Evolutionary conservation across 441 rosid species (phyloP).

Genomic region (Heliophila coronopifolia): DNA sequence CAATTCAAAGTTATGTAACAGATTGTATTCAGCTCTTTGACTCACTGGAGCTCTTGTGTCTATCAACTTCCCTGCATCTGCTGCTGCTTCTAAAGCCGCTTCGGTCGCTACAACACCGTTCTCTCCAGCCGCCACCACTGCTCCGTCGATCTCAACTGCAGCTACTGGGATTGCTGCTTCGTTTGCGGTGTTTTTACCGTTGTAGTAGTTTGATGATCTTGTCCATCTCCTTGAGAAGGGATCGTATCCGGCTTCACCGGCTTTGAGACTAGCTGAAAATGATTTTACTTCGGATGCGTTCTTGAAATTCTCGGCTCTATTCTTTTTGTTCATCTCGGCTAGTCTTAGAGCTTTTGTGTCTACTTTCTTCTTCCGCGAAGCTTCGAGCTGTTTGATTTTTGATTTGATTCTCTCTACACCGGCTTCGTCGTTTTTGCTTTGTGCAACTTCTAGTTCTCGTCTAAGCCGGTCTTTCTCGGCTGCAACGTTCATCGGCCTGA

Average conservation of each 20-base stretch:
- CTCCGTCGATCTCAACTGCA: conserved; percentile 28
- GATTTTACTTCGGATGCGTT: conserved; percentile 78
- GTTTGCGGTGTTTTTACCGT: conserved; percentile 38
- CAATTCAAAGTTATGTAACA: conserved; percentile 70
- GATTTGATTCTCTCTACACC: conserved; percentile 67
- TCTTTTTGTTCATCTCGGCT: conserved; percentile 93
- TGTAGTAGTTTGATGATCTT: conserved; percentile 78
- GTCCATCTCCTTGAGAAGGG: conserved; percentile 99
- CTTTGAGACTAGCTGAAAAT: conserved; percentile 52
- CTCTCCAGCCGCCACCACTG: conserved; percentile 17
- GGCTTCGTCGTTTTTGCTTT: conserved; percentile 56
- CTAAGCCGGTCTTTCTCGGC: conserved; percentile 92
- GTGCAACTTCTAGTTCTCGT: conserved; percentile 71
- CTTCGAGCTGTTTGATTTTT: conserved; percentile 73
- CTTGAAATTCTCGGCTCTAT: conserved; percentile 86
- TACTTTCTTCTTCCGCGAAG: conserved; percentile 55
- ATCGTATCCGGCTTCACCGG: conserved; percentile 95
- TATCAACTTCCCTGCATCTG: conserved; percentile 87
- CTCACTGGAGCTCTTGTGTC: conserved; percentile 92
- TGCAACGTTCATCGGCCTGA: conserved; percentile 81
- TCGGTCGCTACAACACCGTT: conserved; percentile 47
- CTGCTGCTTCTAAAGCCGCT: conserved; percentile 87
- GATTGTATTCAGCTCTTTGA: conserved; percentile 64
- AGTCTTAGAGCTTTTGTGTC: conserved; percentile 72
- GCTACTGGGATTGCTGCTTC: conserved; percentile 32